Conservation (phyloP, 208 protist species). For the Trypanosoma scelopori region DNA sequence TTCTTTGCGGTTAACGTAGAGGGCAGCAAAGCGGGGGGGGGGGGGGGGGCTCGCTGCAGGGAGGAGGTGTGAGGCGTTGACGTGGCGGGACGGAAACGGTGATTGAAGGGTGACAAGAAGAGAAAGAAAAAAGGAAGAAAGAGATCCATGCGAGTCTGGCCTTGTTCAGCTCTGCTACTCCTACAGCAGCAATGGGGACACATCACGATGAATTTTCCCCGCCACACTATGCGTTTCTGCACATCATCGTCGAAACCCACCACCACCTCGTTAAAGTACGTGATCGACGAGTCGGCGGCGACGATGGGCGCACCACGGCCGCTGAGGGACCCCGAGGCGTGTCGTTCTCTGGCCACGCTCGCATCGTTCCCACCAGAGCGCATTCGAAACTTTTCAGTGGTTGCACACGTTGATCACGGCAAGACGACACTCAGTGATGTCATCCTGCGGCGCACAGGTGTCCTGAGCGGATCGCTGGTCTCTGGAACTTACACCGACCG, state of each 20-base stretch:
- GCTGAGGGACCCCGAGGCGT: constrained; percentile 15
- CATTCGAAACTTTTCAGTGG: constrained; percentile 91
- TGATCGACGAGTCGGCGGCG: constrained; percentile 7
- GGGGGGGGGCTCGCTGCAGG: not conserved
- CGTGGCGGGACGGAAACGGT: too few relatives aligned
- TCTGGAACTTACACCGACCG: constrained; percentile 89
- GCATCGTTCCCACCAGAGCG: constrained; percentile 43
- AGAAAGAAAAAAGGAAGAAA: not conserved
- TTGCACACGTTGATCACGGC: constrained; percentile 93
- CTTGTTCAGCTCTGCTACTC: not conserved
- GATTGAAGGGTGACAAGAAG: not conserved
- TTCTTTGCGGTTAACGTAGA: not conserved
- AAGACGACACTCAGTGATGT: constrained; percentile 93
- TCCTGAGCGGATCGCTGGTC: constrained; percentile 57
- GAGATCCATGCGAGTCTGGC: not conserved
- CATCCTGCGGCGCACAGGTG: constrained; percentile 77
- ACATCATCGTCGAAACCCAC: constrained; percentile 1
- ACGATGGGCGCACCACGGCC: constrained; percentile 23
- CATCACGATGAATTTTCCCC: not conserved
- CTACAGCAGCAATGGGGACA: not conserved
- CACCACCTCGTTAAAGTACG: constrained; percentile 1
- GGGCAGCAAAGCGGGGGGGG: not conserved
- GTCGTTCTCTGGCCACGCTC: constrained; percentile 26
- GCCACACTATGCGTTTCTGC: constrained; percentile 15
- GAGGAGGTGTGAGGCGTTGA: too few relatives aligned